These are phyloP conservation scores for Fusarium tupiense DNA, from an alignment of 2,329 filamentous ascomycete species.

Conservation along the genomic window DNA sequence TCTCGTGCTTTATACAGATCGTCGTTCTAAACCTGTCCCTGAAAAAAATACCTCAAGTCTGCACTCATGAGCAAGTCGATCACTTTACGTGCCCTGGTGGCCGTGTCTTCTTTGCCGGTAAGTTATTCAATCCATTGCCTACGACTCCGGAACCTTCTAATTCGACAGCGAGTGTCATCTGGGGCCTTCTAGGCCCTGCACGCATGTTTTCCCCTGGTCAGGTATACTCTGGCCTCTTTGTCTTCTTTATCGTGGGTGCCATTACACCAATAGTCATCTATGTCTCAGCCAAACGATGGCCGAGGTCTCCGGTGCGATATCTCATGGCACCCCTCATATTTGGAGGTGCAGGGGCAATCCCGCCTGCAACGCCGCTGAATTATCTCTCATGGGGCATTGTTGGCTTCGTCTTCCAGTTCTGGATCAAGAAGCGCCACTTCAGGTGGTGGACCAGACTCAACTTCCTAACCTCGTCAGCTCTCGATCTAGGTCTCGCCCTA, in stretches of 20 bases:
- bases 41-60: slow-evolving; percentile 70
- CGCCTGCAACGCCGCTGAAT: slow-evolving; percentile 76
- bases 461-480: slow-evolving; percentile 74
- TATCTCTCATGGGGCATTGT: slow-evolving; percentile 79
- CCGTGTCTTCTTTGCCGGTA: slow-evolving; percentile 70
- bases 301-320: slow-evolving; percentile 59
- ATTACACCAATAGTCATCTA: slow-evolving; percentile 63
- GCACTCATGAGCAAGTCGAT: slow-evolving; percentile 64
- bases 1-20: slow-evolving; percentile 74
- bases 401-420: slow-evolving; percentile 76
- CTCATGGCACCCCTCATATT: slow-evolving; percentile 72
- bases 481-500: slow-evolving; percentile 75
- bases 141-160: not conserved
- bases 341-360: slow-evolving; percentile 66
- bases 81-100: slow-evolving; percentile 72
- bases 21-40: slow-evolving; percentile 71
- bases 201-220: slow-evolving; percentile 71
- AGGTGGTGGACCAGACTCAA: slow-evolving; percentile 80
- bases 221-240: slow-evolving; percentile 68
- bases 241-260: slow-evolving; percentile 68
- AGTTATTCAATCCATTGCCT: slow-evolving; percentile 8
- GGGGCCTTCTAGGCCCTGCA: slow-evolving; percentile 72
- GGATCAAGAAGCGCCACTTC: slow-evolving; percentile 70
- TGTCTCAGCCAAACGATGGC: slow-evolving; percentile 59
- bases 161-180: slow-evolving; percentile 54